A percentile compares a stretch with the other conserved stretches of the same genome.
Evolutionary conservation across 2,329 filamentous ascomycete genomes (phyloP).

Genomic region (Xylariaceae sp.): DNA sequence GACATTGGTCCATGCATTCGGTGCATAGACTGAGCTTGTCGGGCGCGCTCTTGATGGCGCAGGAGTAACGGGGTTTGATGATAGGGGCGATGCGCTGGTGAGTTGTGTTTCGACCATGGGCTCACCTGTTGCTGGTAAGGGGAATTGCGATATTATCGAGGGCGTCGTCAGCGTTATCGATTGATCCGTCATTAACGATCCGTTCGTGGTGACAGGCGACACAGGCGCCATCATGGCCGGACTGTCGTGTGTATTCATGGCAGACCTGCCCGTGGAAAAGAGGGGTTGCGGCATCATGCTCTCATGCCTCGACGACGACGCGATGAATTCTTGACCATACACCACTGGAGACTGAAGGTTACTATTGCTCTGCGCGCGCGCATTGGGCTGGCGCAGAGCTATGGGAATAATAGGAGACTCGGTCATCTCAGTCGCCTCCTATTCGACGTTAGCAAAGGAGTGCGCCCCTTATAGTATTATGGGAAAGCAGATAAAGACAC

Average conservation of each 20-base stretch:
- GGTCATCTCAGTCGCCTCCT: slow-evolving; percentile 16
- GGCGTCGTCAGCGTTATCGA: slow-evolving; percentile 17
- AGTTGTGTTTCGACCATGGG: slow-evolving; percentile 9
- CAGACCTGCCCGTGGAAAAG: slow-evolving; percentile 11
- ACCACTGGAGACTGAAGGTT: neutral
- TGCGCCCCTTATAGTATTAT: neutral
- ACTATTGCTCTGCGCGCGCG: neutral
- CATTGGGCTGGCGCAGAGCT: slow-evolving; percentile 2
- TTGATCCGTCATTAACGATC: neutral
- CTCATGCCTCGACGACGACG: slow-evolving; percentile 1
- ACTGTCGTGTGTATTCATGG: neutral
- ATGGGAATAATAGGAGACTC: slow-evolving; percentile 18
- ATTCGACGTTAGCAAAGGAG: slow-evolving; percentile 10
- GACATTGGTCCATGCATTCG: slow-evolving; percentile 9
- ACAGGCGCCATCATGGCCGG: neutral
- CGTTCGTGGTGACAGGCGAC: neutral
- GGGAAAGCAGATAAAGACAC: too few relatives aligned
- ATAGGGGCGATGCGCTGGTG: slow-evolving; percentile 1
- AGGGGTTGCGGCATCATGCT: slow-evolving; percentile 14
- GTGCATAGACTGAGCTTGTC: slow-evolving; percentile 11
- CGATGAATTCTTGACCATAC: slow-evolving; percentile 8
- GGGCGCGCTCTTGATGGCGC: neutral
- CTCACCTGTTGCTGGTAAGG: slow-evolving; percentile 9
- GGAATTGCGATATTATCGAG: slow-evolving; percentile 13
- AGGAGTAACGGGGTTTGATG: neutral